Evolutionary conservation across 2,329 filamentous ascomycete species (phyloP).

Genomic region (Aspergillus sp.): DNA sequence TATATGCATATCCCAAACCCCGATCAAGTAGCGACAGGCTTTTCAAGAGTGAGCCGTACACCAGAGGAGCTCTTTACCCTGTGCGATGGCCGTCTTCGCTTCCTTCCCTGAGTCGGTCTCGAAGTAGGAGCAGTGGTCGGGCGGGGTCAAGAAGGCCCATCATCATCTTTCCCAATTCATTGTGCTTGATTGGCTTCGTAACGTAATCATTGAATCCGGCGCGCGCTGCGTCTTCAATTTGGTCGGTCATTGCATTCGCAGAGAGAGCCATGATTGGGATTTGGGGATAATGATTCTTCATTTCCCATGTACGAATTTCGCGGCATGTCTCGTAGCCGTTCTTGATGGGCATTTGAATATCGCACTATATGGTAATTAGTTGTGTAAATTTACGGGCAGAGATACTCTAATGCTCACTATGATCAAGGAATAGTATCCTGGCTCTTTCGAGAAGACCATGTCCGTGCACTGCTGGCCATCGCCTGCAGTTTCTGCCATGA

Average conservation of each 20-base stretch:
- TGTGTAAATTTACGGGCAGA: not conserved
- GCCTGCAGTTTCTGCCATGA: conserved; percentile 46
- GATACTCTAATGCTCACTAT: conserved; percentile 38
- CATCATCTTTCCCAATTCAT: conserved; percentile 51
- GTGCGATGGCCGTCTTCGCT: conserved; percentile 19
- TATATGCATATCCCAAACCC: not conserved
- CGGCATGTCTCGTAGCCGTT: conserved; percentile 50
- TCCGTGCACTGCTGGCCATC: conserved; percentile 50
- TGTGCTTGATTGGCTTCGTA: conserved; percentile 52
- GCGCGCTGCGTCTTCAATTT: conserved; percentile 46
- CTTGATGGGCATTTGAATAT: conserved; percentile 53
- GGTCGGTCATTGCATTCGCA: conserved; percentile 52
- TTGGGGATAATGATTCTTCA: conserved; percentile 45
- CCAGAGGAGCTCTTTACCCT: conserved; percentile 6
- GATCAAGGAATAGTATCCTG: conserved; percentile 50
- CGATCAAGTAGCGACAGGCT: not conserved
- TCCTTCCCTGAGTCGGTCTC: conserved; percentile 36
- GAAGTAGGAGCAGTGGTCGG: conserved; percentile 42
- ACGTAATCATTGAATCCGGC: conserved; percentile 52
- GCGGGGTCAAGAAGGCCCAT: conserved; percentile 47
- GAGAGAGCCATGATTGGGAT: conserved; percentile 52
- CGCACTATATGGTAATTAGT: conserved; percentile 35
- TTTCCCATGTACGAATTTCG: conserved; percentile 49
- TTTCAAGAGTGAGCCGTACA: not conserved
- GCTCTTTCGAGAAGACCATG: conserved; percentile 48